These are phyloP conservation scores for Aureobasidium zeae DNA, from an alignment of 2,329 filamentous ascomycete species.

Conservation along the genomic window DNA sequence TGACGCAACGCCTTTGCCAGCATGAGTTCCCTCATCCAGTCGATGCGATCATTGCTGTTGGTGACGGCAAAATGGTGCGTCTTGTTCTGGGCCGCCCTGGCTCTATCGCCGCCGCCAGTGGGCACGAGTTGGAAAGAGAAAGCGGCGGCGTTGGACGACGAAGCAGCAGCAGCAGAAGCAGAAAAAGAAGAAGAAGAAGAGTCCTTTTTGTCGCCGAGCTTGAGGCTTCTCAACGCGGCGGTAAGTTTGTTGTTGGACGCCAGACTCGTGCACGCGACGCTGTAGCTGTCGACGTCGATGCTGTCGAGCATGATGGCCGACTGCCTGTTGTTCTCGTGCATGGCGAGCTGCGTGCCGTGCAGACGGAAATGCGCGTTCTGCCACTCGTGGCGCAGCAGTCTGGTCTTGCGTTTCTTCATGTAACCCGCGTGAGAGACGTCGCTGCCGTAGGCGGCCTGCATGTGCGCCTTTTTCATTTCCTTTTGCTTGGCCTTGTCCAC, in stretches of 20 bases:
- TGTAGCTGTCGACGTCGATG: constrained; percentile 82
- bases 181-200: constrained; percentile 39
- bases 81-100: constrained; percentile 53
- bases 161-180: too few species aligned
- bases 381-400: constrained; percentile 87
- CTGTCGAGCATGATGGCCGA: constrained; percentile 62
- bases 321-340: constrained; percentile 51
- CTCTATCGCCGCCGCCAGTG: constrained; percentile 37
- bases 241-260: constrained; percentile 71
- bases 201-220: constrained; percentile 46
- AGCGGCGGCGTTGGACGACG: too few species aligned
- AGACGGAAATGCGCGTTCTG: constrained; percentile 85
- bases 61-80: constrained; percentile 91
- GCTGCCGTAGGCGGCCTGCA: constrained; percentile 25
- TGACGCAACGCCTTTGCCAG: constrained; percentile 77
- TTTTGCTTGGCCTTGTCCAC: constrained; percentile 14
- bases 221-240: constrained; percentile 75
- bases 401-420: constrained; percentile 90
- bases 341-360: constrained; percentile 50
- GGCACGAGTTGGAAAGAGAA: constrained; percentile 84
- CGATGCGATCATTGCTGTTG: constrained; percentile 78
- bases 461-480: constrained; percentile 11
- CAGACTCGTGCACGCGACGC: constrained; percentile 71
- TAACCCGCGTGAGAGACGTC: constrained; percentile 58
- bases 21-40: constrained; percentile 95